Base-by-base conservation (phyloP, 2,329 filamentous ascomycete species). In the Pyricularia sp. region DNA sequence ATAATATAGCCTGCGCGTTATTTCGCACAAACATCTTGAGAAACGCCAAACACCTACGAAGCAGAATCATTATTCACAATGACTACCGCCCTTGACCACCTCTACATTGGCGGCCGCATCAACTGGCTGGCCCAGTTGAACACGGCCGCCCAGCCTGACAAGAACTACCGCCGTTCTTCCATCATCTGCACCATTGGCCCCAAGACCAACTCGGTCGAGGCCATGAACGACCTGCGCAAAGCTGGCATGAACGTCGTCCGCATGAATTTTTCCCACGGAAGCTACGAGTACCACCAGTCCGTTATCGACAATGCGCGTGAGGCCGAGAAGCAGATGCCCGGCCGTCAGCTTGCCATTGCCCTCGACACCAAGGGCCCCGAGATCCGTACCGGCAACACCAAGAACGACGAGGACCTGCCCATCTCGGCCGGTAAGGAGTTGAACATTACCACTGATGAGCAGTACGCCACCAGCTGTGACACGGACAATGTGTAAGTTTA, bases 111-210 rank as follows among this genome's bases (percentile, higher is more conserved):
- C 77, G 84, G 84, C 74, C 84, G 83, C 77, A 84, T 88, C 70
- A 81, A 83, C 73, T 88, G 85, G 85, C 80, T 88, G 68, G 80
- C 84, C 68, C 77, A 78, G 68, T 90, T 99, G 75, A 88, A 97
- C 82, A 97, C 93, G 70, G 90, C 94, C 75, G 92, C 89, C 81
- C 83, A 85, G 72, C 93, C 93, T 65, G 84, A 88, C 73, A 90
- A 88, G 79, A 93, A 96, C 82, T 96, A 94, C 80, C 91, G 94
- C 74, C 89, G 94, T 71, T 96, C 93, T 68, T 96, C 93, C 75
- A 99, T 99, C 82, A 97, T 99, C 79, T 92, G 93, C 82, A 97
- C 94, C 73, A 97, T 99, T 76, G 94, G 94, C 68, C 94, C 94
- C 76, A 99, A 97, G 88, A 99, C 94, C 72, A 99, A 99, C 84